A percentile compares a stretch with the other conserved stretches of the same genome.
These are phyloP conservation scores for Ceratobasidium sp. DNA, from an alignment of 1,284 basidiomycete genomes.

Conservation along the genomic window DNA sequence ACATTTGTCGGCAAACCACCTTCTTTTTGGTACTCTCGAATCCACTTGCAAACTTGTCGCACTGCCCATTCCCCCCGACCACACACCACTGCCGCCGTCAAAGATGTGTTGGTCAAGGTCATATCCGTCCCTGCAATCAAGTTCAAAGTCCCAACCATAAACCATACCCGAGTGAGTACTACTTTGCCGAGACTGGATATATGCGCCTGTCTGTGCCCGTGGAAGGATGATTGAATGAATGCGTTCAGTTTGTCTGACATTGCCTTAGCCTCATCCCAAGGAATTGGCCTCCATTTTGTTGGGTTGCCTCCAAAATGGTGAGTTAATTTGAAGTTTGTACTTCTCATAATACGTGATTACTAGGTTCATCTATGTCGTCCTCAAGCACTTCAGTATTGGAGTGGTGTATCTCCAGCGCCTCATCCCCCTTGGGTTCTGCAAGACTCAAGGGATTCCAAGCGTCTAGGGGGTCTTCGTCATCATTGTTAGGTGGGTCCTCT, in stretches of 20 bases:
- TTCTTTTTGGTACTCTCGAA: neutral
- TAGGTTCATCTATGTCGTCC: neutral
- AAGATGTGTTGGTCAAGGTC: slow-evolving; percentile 44
- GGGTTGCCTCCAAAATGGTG: neutral
- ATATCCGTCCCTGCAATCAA: slow-evolving; percentile 40
- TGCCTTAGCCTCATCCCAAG: neutral
- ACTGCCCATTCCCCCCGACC: slow-evolving; percentile 6
- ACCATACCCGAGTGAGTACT: neutral
- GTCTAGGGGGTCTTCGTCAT: neutral
- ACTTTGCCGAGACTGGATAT: slow-evolving; percentile 2
- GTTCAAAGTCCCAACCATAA: slow-evolving; percentile 13
- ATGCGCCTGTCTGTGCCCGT: neutral
- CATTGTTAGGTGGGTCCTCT: neutral
- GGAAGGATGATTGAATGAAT: slow-evolving; percentile 1
- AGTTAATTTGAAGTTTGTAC: neutral
- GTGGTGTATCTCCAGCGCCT: neutral
- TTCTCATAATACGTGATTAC: neutral
- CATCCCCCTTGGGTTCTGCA: neutral
- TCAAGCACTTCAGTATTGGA: neutral
- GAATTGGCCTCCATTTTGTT: neutral
- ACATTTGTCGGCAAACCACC: slow-evolving; percentile 3
- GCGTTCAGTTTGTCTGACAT: neutral
- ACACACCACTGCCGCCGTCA: neutral
- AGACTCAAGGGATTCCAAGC: neutral
- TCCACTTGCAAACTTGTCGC: neutral